Evolutionary conservation across 1,139 yeast species (phyloP).

Genomic region (Candida pseudocylindracea): DNA sequence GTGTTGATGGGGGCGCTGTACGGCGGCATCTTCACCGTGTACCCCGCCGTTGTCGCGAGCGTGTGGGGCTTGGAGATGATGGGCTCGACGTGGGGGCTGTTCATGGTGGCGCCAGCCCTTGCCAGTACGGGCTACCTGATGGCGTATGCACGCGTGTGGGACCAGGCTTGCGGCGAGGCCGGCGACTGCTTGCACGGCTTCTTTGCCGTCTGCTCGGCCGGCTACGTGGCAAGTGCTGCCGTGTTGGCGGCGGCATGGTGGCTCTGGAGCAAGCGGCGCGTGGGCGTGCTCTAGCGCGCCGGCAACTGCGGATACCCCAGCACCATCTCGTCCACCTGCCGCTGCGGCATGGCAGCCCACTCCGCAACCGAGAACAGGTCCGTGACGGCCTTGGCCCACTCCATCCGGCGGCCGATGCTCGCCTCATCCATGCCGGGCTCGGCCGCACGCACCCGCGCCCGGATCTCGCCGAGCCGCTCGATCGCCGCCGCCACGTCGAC

Average conservation of each 20-base stretch:
- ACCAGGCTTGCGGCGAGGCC: too few species aligned
- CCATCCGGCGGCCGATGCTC: constrained; percentile 43
- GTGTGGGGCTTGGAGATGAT: constrained; percentile 82
- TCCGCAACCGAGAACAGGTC: constrained; percentile 34
- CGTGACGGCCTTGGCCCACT: constrained; percentile 46
- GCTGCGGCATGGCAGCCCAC: constrained; percentile 25
- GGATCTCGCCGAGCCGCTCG: constrained; percentile 33
- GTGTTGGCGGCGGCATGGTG: too few species aligned
- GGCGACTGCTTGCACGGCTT: too few species aligned
- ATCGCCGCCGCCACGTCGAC: constrained; percentile 33
- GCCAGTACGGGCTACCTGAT: constrained; percentile 22
- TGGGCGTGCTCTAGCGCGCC: too few species aligned
- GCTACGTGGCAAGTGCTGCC: too few species aligned
- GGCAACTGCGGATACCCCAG: too few species aligned
- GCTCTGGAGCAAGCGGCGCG: too few species aligned
- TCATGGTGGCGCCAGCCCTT: constrained; percentile 78
- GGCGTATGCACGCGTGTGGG: too few species aligned
- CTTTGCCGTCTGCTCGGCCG: too few species aligned
- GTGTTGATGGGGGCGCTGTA: constrained; percentile 47
- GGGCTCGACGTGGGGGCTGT: constrained; percentile 88
- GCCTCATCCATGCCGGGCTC: constrained; percentile 23
- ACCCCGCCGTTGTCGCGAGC: constrained; percentile 62
- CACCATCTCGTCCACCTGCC: constrained; percentile 1
- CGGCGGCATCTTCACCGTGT: constrained; percentile 70
- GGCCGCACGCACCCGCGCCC: constrained; percentile 25